These are phyloP conservation scores for Scheffersomyces cryptocercus DNA, from an alignment of 1,139 yeast genomes.

Conservation along the genomic window DNA sequence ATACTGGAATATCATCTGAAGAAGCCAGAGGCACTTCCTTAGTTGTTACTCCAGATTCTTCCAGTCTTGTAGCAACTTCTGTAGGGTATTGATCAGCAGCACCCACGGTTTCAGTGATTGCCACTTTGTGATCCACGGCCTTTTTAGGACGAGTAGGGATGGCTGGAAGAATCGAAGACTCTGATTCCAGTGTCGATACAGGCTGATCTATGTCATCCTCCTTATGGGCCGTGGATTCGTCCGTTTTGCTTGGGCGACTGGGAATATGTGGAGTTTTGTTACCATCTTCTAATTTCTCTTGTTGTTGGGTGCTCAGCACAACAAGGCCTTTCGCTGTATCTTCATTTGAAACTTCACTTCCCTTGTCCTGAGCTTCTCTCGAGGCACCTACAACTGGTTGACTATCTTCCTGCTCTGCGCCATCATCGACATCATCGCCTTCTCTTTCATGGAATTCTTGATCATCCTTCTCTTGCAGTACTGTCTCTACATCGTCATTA, in stretches of 20 bases:
- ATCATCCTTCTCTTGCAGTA: constrained; percentile 29
- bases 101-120: no score
- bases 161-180: constrained; percentile 8
- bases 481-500: constrained; percentile 38
- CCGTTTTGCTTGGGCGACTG: neutral
- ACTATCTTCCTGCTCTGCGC: neutral
- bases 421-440: neutral
- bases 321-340: neutral
- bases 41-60: neutral
- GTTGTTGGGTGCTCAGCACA: no score
- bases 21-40: neutral
- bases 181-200: neutral
- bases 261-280: neutral
- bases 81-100: no score
- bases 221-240: neutral
- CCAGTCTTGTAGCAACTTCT: no score
- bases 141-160: constrained; percentile 17
- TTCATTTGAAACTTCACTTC: neutral
- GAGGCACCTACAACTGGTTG: neutral
- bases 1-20: neutral
- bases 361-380: neutral
- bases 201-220: neutral
- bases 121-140: neutral
- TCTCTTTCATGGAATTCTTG: constrained; percentile 7
- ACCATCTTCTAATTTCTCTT: neutral